Conservation (phyloP, 1,284 basidiomycete species). For the Pholiota adiposa region DNA sequence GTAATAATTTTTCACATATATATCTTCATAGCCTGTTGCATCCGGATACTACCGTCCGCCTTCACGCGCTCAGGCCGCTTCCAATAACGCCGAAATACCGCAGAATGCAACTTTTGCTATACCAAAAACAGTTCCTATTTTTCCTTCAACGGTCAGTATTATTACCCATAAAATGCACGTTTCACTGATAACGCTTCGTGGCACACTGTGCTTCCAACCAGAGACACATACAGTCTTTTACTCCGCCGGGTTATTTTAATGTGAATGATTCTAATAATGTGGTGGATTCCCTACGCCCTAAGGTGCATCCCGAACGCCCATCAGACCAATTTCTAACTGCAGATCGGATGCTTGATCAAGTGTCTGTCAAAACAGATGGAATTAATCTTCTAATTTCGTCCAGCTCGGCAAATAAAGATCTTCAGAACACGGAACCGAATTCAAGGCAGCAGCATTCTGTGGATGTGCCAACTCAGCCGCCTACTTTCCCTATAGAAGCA, state of each 20-base stretch:
- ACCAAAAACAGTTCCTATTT: neutral
- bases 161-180: neutral
- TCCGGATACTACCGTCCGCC: conserved; percentile 10
- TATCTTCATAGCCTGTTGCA: neutral
- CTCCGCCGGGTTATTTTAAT: neutral
- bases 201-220: neutral
- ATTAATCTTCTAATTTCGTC: neutral
- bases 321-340: neutral
- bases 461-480: neutral
- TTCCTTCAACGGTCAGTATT: neutral
- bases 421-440: neutral
- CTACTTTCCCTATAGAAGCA: neutral
- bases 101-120: neutral
- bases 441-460: neutral
- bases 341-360: neutral
- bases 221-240: neutral
- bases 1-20: neutral
- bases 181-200: neutral
- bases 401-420: neutral
- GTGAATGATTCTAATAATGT: neutral
- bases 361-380: neutral
- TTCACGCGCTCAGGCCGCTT: conserved; percentile 7
- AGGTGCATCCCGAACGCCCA: neutral
- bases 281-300: neutral
- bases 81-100: neutral